These are phyloP conservation scores for Botryotinia narcissicola DNA, from an alignment of 2,329 filamentous ascomycete species.

Conservation along the genomic window DNA sequence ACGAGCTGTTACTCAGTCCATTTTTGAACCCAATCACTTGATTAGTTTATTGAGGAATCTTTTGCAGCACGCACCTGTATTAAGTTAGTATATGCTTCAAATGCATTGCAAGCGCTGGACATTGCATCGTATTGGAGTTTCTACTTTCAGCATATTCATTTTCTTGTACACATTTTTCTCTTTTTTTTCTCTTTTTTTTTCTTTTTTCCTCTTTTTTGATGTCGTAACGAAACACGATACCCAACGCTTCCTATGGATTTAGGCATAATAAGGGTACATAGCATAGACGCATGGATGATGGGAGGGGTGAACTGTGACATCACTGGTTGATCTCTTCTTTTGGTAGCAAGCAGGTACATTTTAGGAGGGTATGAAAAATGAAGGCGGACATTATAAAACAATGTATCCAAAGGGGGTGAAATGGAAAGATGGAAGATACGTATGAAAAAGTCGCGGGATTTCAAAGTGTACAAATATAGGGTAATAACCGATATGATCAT, in stretches of 20 bases:
- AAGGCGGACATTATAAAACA: conserved; percentile 1
- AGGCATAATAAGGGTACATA: conserved; percentile 20
- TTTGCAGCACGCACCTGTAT: conserved; percentile 13
- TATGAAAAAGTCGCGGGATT: neutral
- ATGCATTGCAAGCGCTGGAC: conserved; percentile 30
- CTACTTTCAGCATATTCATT: conserved; percentile 16
- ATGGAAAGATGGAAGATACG: conserved; percentile 1
- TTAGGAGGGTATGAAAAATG: neutral
- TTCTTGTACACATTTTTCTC: conserved; percentile 23
- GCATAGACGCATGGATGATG: conserved; percentile 19
- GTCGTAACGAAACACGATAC: conserved; percentile 24
- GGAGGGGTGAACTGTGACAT: conserved; percentile 7
- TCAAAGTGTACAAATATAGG: conserved; percentile 4
- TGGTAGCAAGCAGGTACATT: conserved; percentile 10
- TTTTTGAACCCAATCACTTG: conserved; percentile 74
- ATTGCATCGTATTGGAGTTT: conserved; percentile 29
- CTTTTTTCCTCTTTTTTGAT: conserved; percentile 17
- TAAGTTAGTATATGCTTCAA: conserved; percentile 19
- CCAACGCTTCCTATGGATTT: conserved; percentile 16
- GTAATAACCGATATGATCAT: conserved; percentile 7
- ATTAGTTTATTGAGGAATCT: conserved; percentile 8
- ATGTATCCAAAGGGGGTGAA: conserved; percentile 9
- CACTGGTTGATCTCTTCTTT: conserved; percentile 19
- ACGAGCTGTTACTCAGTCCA: conserved; percentile 79
- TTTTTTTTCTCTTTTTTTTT: neutral